These are phyloP conservation scores for Candida tetrigidarum DNA, from an alignment of 1,139 yeast genomes.

Conservation along the genomic window DNA sequence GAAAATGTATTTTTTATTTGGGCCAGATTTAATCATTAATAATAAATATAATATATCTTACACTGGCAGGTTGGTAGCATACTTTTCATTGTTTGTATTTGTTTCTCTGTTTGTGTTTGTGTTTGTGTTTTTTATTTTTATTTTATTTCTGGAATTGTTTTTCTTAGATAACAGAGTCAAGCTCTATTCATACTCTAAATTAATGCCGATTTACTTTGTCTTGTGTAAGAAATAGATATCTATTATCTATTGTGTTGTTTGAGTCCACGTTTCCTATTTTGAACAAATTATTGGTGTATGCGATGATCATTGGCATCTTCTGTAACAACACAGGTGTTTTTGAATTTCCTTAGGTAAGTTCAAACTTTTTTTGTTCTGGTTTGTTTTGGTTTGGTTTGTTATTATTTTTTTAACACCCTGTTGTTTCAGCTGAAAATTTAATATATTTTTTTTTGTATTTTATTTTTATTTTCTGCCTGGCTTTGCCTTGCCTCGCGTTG, in stretches of 20 bases:
- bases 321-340: not conserved
- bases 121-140: not conserved
- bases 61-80: too few relatives aligned
- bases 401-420: not conserved
- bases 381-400: not conserved
- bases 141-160: too few relatives aligned
- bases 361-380: not conserved
- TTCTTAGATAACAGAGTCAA: too few relatives aligned
- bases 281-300: not conserved
- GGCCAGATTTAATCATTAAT: too few relatives aligned
- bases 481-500: not conserved
- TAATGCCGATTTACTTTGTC: too few relatives aligned
- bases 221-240: not conserved
- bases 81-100: too few relatives aligned
- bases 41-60: too few relatives aligned
- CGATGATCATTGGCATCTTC: not conserved
- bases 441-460: not conserved
- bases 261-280: not conserved
- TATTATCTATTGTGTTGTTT: too few relatives aligned
- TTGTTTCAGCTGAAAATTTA: not conserved
- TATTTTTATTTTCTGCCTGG: not conserved
- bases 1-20: too few relatives aligned
- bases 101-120: too few relatives aligned
- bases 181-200: too few relatives aligned
- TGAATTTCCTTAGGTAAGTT: too few relatives aligned